Evolutionary conservation across 192 early-diverging fungal species (phyloP), one percentile per base, ranked within the genome.

Genomic region (Allomyces arbusculus): DNA sequence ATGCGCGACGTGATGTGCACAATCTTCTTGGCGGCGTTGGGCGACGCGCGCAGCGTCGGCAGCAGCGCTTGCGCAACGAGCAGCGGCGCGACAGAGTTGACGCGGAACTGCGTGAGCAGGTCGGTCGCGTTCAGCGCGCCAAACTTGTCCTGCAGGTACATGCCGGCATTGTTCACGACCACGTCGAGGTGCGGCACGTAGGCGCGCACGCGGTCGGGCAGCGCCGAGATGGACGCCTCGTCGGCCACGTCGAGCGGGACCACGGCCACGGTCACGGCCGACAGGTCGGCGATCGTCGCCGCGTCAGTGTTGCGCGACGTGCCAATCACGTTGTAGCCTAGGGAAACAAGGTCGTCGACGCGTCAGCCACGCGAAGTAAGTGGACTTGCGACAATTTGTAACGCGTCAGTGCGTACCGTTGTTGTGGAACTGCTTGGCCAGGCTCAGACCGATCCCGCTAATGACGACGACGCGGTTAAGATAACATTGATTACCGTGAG

Each of bases 1-100:
- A 65, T 65, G 45, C 25, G 24, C 24, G 65, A 65, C 16, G 65
- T 40, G 19, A 65, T 65, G 14, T 65, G 45, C 24, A 43, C 65
- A 43, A 65, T 6, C 50, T 58, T 58, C 20, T 58, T 58, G 50
- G 16, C 50, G 16, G 20, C 50, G 50, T n/a, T 14, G 16, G 50
- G 16, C 16, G 12, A 14, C 0, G 50, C 24, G 25, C 33, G 24
- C 19, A 65, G 65, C 16, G 25, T 25, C 61, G 65, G 25, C 61
- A 65, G 61, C 61, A 65, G 61, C 45, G 65, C 61, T 10, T 25
- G 45, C 23, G 65, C 33, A 7, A 65, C 43, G 25, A 65, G 61
- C 45, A 65, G 25, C 24, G 65, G 65, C 24, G 45, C 65, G 20
- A 65, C 65, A 24, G 45, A 40, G 44, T 65, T 65, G 61, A 65